phyloP scores from a whole-genome alignment of 345 rosid genomes.

The Turnera subulata region DNA sequence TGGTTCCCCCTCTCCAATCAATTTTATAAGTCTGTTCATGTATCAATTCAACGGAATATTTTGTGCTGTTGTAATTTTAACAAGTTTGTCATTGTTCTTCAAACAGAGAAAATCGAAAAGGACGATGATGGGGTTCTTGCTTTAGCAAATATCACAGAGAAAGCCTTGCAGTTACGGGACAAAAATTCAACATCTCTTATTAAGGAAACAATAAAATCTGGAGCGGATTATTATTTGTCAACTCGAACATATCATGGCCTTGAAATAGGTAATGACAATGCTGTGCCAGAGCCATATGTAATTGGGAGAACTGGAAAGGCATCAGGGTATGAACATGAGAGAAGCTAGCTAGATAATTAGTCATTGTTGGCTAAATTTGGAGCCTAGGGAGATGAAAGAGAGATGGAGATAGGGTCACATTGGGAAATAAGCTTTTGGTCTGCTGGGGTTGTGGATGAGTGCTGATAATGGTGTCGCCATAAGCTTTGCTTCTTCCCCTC shows the following conservation, averaged over 20 bases:
- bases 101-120: conserved; percentile 21
- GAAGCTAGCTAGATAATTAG: conserved; percentile 9
- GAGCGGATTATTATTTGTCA: conserved; percentile 68
- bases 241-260: conserved; percentile 72
- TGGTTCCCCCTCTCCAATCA: too few relatives aligned
- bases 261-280: conserved; percentile 40
- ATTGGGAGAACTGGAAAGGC: conserved; percentile 87
- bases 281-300: conserved; percentile 46
- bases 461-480: too few relatives aligned
- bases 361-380: too few relatives aligned
- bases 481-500: too few relatives aligned
- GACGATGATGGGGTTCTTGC: conserved; percentile 50
- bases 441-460: too few relatives aligned
- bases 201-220: conserved; percentile 67
- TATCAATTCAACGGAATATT: too few relatives aligned
- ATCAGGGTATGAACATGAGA: conserved; percentile 23
- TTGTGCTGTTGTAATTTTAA: not conserved
- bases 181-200: conserved; percentile 27
- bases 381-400: too few relatives aligned
- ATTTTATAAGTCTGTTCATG: too few relatives aligned
- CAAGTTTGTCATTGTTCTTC: not conserved
- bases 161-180: conserved; percentile 60
- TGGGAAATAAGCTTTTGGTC: too few relatives aligned
- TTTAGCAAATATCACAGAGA: conserved; percentile 55
- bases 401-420: too few relatives aligned